Evolutionary conservation across 164 flowering plant species (phyloP).

Genomic region (Vitis cinerea): DNA sequence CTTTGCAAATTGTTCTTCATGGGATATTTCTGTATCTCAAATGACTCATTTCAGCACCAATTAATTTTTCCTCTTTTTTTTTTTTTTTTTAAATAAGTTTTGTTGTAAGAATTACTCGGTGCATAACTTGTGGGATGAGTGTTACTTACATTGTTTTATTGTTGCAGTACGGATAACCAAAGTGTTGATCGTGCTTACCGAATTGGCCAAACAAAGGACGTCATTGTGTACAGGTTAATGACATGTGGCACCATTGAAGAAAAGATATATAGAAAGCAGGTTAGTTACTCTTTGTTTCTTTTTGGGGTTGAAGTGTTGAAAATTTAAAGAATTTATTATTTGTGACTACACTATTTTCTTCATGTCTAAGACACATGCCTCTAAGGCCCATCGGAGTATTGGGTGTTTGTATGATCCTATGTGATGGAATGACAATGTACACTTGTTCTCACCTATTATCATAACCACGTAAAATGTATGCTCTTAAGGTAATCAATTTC

Average conservation of each 20-base stretch:
- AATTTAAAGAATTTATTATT: too few relatives aligned
- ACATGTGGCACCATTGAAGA: conserved; percentile 98
- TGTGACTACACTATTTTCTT: too few relatives aligned
- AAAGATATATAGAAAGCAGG: conserved; percentile 96
- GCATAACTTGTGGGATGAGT: not conserved
- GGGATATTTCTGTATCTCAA: too few relatives aligned
- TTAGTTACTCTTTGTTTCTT: conserved; percentile 8
- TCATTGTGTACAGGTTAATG: conserved; percentile 94
- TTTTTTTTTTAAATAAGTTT: not conserved
- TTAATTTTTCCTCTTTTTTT: too few relatives aligned
- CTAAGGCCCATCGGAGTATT: too few relatives aligned
- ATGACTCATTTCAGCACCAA: too few relatives aligned
- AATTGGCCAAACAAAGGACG: conserved; percentile 97
- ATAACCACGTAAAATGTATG: too few relatives aligned
- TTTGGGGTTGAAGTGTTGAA: not conserved
- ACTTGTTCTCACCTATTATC: too few relatives aligned
- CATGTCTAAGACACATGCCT: too few relatives aligned
- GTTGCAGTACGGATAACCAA: conserved; percentile 90
- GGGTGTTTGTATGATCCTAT: too few relatives aligned
- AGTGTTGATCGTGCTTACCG: conserved; percentile 99
- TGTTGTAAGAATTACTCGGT: not conserved
- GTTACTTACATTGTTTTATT: not conserved
- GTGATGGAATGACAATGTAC: too few relatives aligned
- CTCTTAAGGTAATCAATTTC: too few relatives aligned
- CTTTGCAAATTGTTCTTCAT: not conserved